Evolutionary conservation across 306 rosid species (phyloP).

Genomic region (Cucumis hystrix): DNA sequence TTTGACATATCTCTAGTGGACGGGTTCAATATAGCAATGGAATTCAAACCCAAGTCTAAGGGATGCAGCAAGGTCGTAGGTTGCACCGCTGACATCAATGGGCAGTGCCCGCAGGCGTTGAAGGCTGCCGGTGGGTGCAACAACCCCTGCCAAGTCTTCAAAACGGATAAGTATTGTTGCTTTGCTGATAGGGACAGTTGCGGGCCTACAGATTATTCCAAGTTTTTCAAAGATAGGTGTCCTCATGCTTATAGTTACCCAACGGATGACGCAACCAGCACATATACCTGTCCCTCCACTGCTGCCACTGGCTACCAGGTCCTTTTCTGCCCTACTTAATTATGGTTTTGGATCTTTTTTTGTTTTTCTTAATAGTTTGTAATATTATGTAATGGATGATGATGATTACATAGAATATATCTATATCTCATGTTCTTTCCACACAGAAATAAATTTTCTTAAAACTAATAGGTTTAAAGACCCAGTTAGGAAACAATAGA

Average conservation of each 20-base stretch:
- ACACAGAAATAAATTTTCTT: too few species aligned
- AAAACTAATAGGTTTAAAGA: too few species aligned
- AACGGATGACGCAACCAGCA: not conserved
- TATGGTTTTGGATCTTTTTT: too few species aligned
- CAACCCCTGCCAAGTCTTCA: not conserved
- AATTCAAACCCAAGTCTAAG: not conserved
- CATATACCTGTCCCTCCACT: not conserved
- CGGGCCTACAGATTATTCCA: not conserved
- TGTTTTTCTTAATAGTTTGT: too few species aligned
- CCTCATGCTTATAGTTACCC: not conserved
- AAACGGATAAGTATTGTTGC: not conserved
- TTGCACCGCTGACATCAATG: slow-evolving; percentile 1
- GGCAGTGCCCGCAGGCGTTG: not conserved
- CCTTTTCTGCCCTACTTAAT: not conserved
- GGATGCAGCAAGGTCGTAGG: not conserved
- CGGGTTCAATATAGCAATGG: slow-evolving; percentile 27
- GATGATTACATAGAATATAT: too few species aligned
- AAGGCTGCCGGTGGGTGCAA: not conserved
- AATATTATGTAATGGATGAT: too few species aligned
- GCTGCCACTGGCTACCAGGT: not conserved
- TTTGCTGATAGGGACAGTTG: fast-evolving
- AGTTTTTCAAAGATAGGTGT: too few species aligned
- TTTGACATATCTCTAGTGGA: slow-evolving; percentile 9
- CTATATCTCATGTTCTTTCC: too few species aligned
- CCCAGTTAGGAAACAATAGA: too few species aligned